Percentiles rank a stretch among this genome's conserved stretches.
These are phyloP conservation scores for Plasmodium gallinaceum DNA, from an alignment of 169 alveolate species.

Conservation along the genomic window DNA sequence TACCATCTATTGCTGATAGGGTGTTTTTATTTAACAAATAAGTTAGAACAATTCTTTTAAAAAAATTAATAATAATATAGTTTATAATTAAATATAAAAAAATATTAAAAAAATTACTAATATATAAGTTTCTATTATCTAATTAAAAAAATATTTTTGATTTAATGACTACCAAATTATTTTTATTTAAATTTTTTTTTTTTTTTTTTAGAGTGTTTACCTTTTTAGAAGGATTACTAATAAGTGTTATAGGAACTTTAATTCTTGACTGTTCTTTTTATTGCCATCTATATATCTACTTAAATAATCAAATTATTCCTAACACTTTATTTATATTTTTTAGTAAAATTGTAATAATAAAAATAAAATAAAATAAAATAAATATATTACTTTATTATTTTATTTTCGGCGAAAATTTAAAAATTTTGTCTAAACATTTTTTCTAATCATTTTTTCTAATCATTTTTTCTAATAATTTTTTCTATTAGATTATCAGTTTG, in stretches of 20 bases:
- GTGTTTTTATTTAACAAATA: conserved; percentile 25
- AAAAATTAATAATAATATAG: too few species aligned
- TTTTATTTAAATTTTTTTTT: not conserved
- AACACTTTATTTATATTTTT: conserved; percentile 6
- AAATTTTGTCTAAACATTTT: not conserved
- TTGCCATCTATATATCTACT: conserved; percentile 1
- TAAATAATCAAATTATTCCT: conserved; percentile 11
- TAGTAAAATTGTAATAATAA: conserved; percentile 34
- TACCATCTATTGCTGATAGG: conserved; percentile 16
- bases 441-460: too few species aligned
- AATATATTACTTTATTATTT: not conserved
- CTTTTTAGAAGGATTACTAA: conserved; percentile 21
- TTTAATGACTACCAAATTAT: too few species aligned
- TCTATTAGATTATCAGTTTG: conserved; percentile 23
- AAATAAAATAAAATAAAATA: not conserved
- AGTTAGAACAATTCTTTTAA: not conserved
- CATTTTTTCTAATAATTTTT: not conserved
- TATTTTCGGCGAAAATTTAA: not conserved
- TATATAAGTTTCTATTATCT: too few species aligned
- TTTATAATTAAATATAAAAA: too few species aligned
- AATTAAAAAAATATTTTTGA: too few species aligned
- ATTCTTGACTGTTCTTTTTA: conserved; percentile 18
- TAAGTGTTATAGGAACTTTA: conserved; percentile 35
- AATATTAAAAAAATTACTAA: too few species aligned
- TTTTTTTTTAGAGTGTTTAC: conserved; percentile 33